These are phyloP conservation scores for Chaetoceros muelleri DNA, from an alignment of 108 stramenopile species.

Conservation along the genomic window DNA sequence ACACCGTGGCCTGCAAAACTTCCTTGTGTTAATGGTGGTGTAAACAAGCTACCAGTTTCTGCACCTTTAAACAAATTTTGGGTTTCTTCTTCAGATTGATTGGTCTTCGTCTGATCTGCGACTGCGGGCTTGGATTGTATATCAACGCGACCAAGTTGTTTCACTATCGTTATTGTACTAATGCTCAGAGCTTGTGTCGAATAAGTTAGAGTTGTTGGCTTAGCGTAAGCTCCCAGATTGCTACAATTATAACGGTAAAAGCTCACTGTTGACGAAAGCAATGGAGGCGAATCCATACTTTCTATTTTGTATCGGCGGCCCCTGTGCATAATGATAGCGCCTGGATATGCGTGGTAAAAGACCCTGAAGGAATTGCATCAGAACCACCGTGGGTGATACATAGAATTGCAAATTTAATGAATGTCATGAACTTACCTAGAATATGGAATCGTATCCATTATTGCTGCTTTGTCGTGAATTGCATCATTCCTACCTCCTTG, in stretches of 20 bases:
- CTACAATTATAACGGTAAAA: conserved; percentile 26
- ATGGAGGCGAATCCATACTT: conserved; percentile 63
- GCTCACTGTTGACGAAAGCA: conserved; percentile 26
- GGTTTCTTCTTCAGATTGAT: conserved; percentile 1
- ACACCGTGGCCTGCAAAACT: conserved; percentile 65
- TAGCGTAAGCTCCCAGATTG: conserved; percentile 58
- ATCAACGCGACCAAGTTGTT: conserved; percentile 55
- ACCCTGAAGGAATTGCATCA: too few relatives aligned
- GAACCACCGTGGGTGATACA: conserved; percentile 7
- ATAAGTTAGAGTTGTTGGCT: conserved; percentile 44
- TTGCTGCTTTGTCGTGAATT: conserved; percentile 43
- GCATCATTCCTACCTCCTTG: conserved; percentile 58
- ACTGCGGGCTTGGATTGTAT: background rate
- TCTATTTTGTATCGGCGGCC: conserved; percentile 62
- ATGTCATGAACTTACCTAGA: conserved; percentile 13
- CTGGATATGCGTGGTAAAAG: conserved; percentile 80
- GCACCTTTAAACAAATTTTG: background rate
- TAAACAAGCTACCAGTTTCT: too few relatives aligned
- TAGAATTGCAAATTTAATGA: background rate
- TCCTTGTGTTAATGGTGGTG: conserved; percentile 1
- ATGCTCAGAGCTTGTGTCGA: conserved; percentile 61
- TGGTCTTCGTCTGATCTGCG: background rate
- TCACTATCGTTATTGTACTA: conserved; percentile 66
- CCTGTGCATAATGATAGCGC: conserved; percentile 77
- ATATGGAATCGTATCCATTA: conserved; percentile 71